phyloP scores from a whole-genome alignment of 192 early-diverging fungal species.

The Backusella liffmaniae region DNA sequence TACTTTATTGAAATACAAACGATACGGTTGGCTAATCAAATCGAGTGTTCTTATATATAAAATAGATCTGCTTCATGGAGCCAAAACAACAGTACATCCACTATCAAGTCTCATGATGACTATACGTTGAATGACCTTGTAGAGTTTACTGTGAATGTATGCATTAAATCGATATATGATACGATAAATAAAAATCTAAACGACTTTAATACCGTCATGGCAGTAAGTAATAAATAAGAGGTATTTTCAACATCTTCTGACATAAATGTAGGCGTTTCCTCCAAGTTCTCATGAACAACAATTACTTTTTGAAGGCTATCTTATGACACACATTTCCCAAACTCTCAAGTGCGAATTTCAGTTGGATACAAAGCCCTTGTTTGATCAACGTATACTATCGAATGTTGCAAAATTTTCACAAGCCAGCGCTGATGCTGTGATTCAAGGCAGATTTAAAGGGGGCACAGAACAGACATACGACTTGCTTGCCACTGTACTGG shows the following conservation, averaged over 20 bases:
- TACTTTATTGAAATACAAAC: neutral
- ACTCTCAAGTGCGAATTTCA: slow-evolving; percentile 44
- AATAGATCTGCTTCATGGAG: slow-evolving; percentile 17
- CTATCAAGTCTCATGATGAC: slow-evolving; percentile 13
- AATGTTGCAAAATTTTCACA: slow-evolving; percentile 45
- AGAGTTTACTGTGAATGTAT: slow-evolving; percentile 50
- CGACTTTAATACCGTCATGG: slow-evolving; percentile 46
- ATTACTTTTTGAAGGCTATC: slow-evolving; percentile 41
- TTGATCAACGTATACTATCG: slow-evolving; percentile 28
- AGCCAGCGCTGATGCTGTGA: slow-evolving; percentile 39
- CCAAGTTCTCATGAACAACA: slow-evolving; percentile 34
- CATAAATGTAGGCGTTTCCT: slow-evolving; percentile 24
- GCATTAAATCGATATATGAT: slow-evolving; percentile 54
- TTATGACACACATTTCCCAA: slow-evolving; percentile 40
- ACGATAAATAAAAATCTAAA: slow-evolving; percentile 38
- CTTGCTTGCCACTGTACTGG: slow-evolving; percentile 52
- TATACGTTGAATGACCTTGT: slow-evolving; percentile 42
- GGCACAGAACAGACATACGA: slow-evolving; percentile 44
- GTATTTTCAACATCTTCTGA: neutral
- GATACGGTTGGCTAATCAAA: neutral
- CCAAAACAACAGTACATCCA: neutral
- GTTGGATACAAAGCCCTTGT: slow-evolving; percentile 36
- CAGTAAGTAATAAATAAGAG: slow-evolving; percentile 25
- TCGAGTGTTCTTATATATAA: neutral
- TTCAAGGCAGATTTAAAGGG: slow-evolving; percentile 46